These are phyloP conservation scores for Bombardia bombarda DNA, from an alignment of 495 filamentous ascomycete species.

Conservation along the genomic window DNA sequence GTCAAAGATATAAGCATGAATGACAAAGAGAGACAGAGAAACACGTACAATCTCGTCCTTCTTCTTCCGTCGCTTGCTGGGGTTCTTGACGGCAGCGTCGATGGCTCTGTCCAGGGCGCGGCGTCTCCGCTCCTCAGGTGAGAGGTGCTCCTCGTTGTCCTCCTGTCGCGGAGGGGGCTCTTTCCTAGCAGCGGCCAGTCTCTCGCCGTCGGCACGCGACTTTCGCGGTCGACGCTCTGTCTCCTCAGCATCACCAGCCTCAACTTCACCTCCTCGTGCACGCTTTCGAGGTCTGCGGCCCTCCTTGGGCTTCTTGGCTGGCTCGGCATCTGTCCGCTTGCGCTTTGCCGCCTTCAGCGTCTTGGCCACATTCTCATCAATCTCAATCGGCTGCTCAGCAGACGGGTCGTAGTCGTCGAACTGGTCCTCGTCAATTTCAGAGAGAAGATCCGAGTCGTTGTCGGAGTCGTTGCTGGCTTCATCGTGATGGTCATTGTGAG, in stretches of 20 bases:
- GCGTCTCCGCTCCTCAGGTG: slow-evolving; percentile 61
- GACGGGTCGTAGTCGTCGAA: slow-evolving; percentile 85
- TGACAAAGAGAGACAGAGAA: neutral
- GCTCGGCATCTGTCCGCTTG: slow-evolving; percentile 57
- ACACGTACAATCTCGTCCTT: slow-evolving; percentile 78
- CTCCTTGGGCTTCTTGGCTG: slow-evolving; percentile 65
- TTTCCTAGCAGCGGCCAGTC: slow-evolving; percentile 35
- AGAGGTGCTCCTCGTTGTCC: slow-evolving; percentile 54
- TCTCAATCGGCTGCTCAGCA: slow-evolving; percentile 70
- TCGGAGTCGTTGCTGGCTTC: slow-evolving; percentile 48
- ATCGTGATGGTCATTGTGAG: slow-evolving; percentile 30
- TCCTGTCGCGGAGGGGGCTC: slow-evolving; percentile 48
- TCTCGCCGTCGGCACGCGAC: slow-evolving; percentile 24
- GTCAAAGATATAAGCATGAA: neutral
- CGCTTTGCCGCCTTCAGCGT: slow-evolving; percentile 70
- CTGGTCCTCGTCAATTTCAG: slow-evolving; percentile 90
- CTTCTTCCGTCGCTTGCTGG: slow-evolving; percentile 72
- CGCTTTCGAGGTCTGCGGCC: slow-evolving; percentile 70
- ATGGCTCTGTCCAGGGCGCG: slow-evolving; percentile 77
- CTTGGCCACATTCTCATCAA: slow-evolving; percentile 77
- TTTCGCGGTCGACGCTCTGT: slow-evolving; percentile 41
- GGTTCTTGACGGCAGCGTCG: slow-evolving; percentile 77
- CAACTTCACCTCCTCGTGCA: slow-evolving; percentile 43
- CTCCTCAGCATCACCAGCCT: slow-evolving; percentile 50
- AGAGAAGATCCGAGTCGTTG: slow-evolving; percentile 72